These are phyloP conservation scores for Gynochthodes officinalis DNA, from an alignment of 257 asterid species.

Conservation along the genomic window DNA sequence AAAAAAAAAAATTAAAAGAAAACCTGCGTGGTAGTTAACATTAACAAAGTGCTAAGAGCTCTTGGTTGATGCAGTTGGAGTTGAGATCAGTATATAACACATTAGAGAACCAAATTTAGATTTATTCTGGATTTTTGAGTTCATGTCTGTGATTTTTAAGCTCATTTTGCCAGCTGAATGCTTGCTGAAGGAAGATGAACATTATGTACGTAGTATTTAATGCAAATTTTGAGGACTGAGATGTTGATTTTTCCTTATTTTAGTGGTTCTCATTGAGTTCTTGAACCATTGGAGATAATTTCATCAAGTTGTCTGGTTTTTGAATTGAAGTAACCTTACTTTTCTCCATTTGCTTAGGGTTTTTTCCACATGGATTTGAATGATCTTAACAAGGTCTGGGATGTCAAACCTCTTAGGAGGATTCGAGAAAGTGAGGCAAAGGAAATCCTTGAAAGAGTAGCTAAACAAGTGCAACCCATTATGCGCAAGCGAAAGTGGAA, in stretches of 20 bases:
- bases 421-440: constrained; percentile 65
- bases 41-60: too few relatives aligned
- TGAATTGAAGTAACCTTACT: background rate
- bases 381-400: constrained; percentile 91
- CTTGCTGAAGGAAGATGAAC: background rate
- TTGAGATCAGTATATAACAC: background rate
- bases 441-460: constrained; percentile 74
- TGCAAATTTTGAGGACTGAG: background rate
- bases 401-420: constrained; percentile 60
- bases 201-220: background rate
- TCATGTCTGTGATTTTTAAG: too few relatives aligned
- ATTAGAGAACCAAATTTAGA: background rate
- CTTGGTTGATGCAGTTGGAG: background rate
- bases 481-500: constrained; percentile 78
- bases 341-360: constrained; percentile 17
- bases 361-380: constrained; percentile 55
- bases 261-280: background rate
- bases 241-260: background rate
- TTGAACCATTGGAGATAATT: background rate
- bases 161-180: background rate
- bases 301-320: background rate
- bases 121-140: background rate
- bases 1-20: too few relatives aligned
- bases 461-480: constrained; percentile 86
- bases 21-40: too few relatives aligned